Evolutionary conservation across 2,329 filamentous ascomycete species (phyloP).

Genomic region (Apiospora kogelbergensis): DNA sequence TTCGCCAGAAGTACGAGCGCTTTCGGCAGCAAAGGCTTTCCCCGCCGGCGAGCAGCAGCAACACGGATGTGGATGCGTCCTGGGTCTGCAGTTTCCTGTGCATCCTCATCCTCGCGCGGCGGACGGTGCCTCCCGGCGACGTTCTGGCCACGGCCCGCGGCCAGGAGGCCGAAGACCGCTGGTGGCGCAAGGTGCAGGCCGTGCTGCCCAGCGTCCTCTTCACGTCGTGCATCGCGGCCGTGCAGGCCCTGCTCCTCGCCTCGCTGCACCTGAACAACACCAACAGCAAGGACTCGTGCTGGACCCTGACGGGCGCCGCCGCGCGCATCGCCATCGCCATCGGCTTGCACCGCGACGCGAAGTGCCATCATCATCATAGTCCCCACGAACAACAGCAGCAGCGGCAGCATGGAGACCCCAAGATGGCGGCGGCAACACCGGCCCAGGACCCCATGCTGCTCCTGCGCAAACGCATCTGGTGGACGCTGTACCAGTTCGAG

Average conservation of each 20-base stretch:
- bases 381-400: too few relatives aligned
- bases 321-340: conserved; percentile 44
- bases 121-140: conserved; percentile 24
- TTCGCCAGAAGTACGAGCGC: conserved; percentile 40
- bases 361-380: not conserved
- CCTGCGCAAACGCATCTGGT: conserved; percentile 32
- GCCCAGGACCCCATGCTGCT: conserved; percentile 32
- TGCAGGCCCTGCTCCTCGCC: conserved; percentile 42
- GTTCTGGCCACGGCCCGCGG: conserved; percentile 34
- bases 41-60: conserved; percentile 20
- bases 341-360: conserved; percentile 39
- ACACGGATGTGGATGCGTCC: conserved; percentile 35
- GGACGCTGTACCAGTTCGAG: conserved; percentile 34
- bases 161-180: conserved; percentile 28
- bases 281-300: conserved; percentile 39
- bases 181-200: conserved; percentile 40
- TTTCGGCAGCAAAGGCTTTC: conserved; percentile 39
- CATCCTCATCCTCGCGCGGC: conserved; percentile 38
- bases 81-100: conserved; percentile 43
- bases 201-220: conserved; percentile 41
- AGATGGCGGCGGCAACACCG: not conserved
- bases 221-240: conserved; percentile 39
- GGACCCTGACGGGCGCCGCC: conserved; percentile 43
- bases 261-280: conserved; percentile 45
- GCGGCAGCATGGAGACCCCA: not conserved